Evolutionary conservation across 257 asterid species (phyloP).

Genomic region (Perilla frutescens): DNA sequence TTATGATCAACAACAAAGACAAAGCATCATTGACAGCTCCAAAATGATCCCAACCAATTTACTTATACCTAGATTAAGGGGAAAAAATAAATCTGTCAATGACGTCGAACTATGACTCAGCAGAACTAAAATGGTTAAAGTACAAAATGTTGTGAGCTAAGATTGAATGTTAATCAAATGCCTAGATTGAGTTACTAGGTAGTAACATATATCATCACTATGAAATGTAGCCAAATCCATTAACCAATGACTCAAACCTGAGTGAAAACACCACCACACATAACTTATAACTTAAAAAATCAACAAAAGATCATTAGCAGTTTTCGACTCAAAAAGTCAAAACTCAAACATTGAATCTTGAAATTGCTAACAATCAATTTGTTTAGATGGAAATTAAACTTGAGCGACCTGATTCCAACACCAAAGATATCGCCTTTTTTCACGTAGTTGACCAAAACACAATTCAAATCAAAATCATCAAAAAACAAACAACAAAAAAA

Average conservation of each 20-base stretch:
- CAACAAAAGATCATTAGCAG: slow-evolving; percentile 20
- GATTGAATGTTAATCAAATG: neutral
- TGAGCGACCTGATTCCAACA: slow-evolving; percentile 1
- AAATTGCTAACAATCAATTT: slow-evolving; percentile 3
- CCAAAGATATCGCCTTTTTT: neutral
- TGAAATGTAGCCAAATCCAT: neutral
- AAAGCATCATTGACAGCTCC: slow-evolving; percentile 1
- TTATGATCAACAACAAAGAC: slow-evolving; percentile 10
- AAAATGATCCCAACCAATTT: neutral
- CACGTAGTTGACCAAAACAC: slow-evolving; percentile 28
- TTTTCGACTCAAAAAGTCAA: slow-evolving; percentile 16
- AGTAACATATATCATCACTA: neutral
- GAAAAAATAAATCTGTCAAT: neutral
- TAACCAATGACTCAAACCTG: slow-evolving; percentile 17
- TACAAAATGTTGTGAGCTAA: neutral
- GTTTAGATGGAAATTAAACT: neutral
- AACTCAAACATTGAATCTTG: slow-evolving; percentile 19
- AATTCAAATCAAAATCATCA: slow-evolving; percentile 21
- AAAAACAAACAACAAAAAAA: neutral
- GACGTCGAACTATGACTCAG: neutral
- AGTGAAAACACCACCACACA: slow-evolving; percentile 7
- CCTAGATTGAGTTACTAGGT: neutral
- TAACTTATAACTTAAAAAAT: neutral
- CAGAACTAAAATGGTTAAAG: neutral
- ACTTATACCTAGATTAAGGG: neutral